Base-by-base conservation (phyloP, 177 flowering plant species). In the Vitis hybrid region DNA sequence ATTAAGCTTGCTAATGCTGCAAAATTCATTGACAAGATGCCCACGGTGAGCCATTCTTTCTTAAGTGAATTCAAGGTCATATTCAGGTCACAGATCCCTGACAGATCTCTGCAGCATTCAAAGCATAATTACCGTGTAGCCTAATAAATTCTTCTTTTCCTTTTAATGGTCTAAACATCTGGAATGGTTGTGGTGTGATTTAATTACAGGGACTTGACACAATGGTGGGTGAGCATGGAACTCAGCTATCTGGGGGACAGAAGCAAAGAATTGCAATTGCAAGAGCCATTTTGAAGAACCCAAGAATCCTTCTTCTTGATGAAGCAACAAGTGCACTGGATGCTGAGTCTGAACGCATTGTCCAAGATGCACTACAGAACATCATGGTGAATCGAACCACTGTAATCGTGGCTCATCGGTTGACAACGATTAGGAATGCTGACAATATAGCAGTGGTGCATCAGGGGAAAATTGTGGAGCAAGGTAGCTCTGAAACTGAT, bases 241-340 rank as follows among this genome's bases (percentile, higher is more conserved):
- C 87, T 13, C 88, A 85, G 59, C 78, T 89, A 22, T 89, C 94
- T 5, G 94, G 94, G 15, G 94, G 94, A 33, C 94, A 89, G 58
- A 88, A 89, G 85, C 93, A 89, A 74, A 83, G 93, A 67, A 77
- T 89, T 49, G 90, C 90, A 15, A 89, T 89, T 70, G 88, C 94
- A 19, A 81, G 94, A 71, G 91, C 90, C 33, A 88, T 89, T 31
- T 16, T 89, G 65, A 89, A 86, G 78, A 81, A 88, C 62, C 94
- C 94, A 1, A 88, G 59, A 77, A 86, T 89, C 45, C 84, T 89
- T 13, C 91, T 89, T 50, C 91, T 89, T 66, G 94, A 89, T 74
- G 94, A 89, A 71, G 91, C 90, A 50, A 89, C 93, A 19, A 89
- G 93, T 64, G 89, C 93, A 1, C 70, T 89, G n/a, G 93, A 89